Evolutionary conservation across 2,329 filamentous ascomycete species (phyloP), one percentile per base, ranked within the genome.

Genomic region (Alternaria sp.): DNA sequence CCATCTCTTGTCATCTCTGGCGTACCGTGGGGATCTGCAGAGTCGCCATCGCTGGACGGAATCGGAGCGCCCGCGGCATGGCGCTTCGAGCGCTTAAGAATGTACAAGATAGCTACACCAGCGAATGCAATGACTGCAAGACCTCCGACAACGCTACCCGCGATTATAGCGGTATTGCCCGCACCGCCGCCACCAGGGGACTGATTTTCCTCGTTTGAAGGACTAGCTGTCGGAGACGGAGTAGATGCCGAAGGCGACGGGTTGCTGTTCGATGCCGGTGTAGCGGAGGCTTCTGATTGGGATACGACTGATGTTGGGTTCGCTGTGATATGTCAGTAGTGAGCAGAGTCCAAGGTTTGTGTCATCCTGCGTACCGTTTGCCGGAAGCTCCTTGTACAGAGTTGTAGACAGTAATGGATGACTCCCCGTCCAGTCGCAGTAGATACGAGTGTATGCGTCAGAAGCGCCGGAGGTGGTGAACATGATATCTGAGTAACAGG

Each of bases 11-110:
- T 30, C 53, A 56, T 56, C 3, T 56, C 53, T 3, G 43, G 43
- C 22, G 30, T 49, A 2, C 32, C 41, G 34, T 55, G 20, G 22
- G 53, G 53, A 9, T 49, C 12, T 8, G 34, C 9, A 5, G 20
- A 50, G 34, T 50, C 53, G 14, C 9, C 25, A n/a, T 56, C 53
- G 43, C 44, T 36, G 4, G 52, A 56, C 4, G 22, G 11, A 25
- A 50, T 22, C 6, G 32, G 5, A 14, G 32, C 30, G 1, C 27
- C 27, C 4, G 30, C 32, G 22, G 44, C 18, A 25, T 56, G 53
- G 53, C 53, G 53, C 36, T 49, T 56, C 11, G 53, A 48, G 32
- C 53, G 53, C 12, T 56, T 56, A 12, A 56, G 44, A 10, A 56
- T 56, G 43, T 56, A 56, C 0, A 56, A 36, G 8, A 49, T 48